Evolutionary conservation across 2,329 filamentous ascomycete species (phyloP).

Genomic region (Domatiomyces catenatus): DNA sequence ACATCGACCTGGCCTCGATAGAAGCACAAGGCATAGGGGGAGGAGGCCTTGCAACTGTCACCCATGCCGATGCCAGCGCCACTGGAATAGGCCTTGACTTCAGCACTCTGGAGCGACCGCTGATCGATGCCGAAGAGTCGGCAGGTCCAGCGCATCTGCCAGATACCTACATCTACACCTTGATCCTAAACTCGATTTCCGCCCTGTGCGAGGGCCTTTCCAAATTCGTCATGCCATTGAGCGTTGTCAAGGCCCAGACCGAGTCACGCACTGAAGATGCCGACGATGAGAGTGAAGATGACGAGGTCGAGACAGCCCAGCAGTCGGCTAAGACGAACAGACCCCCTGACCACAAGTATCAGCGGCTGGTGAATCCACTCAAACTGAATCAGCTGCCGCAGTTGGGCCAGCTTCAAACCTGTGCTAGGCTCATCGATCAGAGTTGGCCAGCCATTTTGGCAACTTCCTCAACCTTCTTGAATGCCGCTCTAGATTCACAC

Average conservation of each 20-base stretch:
- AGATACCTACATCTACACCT: slow-evolving; percentile 83
- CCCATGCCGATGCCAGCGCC: slow-evolving; percentile 50
- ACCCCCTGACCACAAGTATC: slow-evolving; percentile 56
- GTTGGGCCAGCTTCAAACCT: slow-evolving; percentile 55
- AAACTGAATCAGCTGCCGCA: slow-evolving; percentile 57
- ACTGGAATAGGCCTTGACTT: slow-evolving; percentile 75
- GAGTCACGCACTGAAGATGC: slow-evolving; percentile 11
- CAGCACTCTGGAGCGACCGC: slow-evolving; percentile 75
- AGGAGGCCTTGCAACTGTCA: slow-evolving; percentile 66
- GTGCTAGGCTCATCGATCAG: slow-evolving; percentile 68
- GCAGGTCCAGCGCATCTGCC: slow-evolving; percentile 66
- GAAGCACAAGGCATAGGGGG: slow-evolving; percentile 79
- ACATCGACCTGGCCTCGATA: slow-evolving; percentile 54
- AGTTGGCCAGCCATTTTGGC: slow-evolving; percentile 95
- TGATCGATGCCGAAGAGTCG: slow-evolving; percentile 90
- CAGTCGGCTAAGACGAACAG: slow-evolving; percentile 6
- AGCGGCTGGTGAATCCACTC: slow-evolving; percentile 72
- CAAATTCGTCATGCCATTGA: slow-evolving; percentile 82
- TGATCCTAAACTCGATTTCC: slow-evolving; percentile 77
- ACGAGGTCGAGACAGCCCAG: slow-evolving; percentile 2
- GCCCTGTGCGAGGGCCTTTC: slow-evolving; percentile 83
- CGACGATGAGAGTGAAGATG: slow-evolving; percentile 15
- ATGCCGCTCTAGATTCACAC: slow-evolving; percentile 78
- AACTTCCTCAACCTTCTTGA: slow-evolving; percentile 87
- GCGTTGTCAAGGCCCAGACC: slow-evolving; percentile 45